Base-by-base conservation (phyloP, 2,329 filamentous ascomycete species). In the Didymella exigua region DNA sequence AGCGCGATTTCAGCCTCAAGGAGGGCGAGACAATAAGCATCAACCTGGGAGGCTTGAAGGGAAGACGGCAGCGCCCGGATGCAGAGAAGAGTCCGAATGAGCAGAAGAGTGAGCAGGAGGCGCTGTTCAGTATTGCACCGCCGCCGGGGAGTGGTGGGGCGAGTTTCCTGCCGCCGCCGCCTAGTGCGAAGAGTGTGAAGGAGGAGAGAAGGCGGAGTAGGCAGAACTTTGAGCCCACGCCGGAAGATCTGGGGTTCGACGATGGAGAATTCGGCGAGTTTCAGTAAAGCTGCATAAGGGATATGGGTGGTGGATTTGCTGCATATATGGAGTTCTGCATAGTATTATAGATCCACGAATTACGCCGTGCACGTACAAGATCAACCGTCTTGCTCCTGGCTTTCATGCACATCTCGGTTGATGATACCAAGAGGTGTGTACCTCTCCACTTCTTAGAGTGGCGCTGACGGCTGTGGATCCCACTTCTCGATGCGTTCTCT, bases 231-330 rank as follows among this genome's bases (percentile, higher is more conserved):
- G 71, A 75, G 52, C 58, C 37, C 37, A 76, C 75, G 34, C 78
- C 79, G 14, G 73, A 87, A 68, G 87, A 91, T 54, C 68, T 93
- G 61, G 90, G 90, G 0, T 95, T 95, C 66, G 91, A 96, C 68
- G 90, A 96, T 71, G 91, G 91, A 1, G 89, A 93, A 69, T 93
- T 92, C 82, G 91, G 90, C 18, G 91, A 96, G 76, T 96, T 96
- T 77, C 81, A 84, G 67, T 83, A 67, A 65, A 16, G 42, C 64
- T 13, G 16, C 16, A 19, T 11, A 9, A 36, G 2, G 5, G 24
- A 27, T 1, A 33, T 42, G 45, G 40, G 41, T 40, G 27, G 51
- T 24, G 31, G 43, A 33, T 46, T 41, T 47, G 38, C 41, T 55
- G 52, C 52, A 55, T 55, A 49, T 19, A 34, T 16, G 45, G 49